Percentiles rank a stretch among this genome's conserved stretches.
Evolutionary conservation across 2,329 filamentous ascomycete genomes (phyloP).

Genomic region (Neonectria punicea): DNA sequence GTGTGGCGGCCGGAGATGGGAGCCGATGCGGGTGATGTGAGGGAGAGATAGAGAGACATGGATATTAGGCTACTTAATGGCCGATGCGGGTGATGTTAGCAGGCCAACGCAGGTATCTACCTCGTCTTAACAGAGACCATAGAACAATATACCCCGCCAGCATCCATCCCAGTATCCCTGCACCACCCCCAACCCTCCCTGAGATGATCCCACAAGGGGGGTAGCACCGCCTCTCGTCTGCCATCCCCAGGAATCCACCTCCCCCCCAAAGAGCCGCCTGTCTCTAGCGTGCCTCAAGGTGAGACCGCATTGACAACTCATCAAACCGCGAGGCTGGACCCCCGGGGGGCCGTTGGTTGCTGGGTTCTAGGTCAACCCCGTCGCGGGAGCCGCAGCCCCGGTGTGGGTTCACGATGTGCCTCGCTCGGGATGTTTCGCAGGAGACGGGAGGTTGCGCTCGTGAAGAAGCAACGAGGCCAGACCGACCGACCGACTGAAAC

Average conservation of each 20-base stretch:
- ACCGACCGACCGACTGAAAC: not conserved
- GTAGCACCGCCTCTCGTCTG: slow-evolving; percentile 1
- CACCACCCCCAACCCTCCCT: too few species aligned
- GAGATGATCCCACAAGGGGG: not conserved
- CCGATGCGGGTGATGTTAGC: not conserved
- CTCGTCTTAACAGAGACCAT: not conserved
- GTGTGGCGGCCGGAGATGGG: not conserved
- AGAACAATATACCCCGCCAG: too few species aligned
- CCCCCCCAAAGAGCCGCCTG: slow-evolving; percentile 23
- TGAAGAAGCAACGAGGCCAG: slow-evolving; percentile 24
- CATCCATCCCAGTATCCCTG: too few species aligned
- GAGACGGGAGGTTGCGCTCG: slow-evolving; percentile 16
- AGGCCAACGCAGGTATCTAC: not conserved
- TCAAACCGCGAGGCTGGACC: slow-evolving; percentile 30
- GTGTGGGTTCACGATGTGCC: slow-evolving; percentile 22
- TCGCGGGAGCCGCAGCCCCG: slow-evolving; percentile 11
- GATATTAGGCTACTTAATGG: not conserved
- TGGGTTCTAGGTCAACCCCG: slow-evolving; percentile 17
- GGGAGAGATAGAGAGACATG: too few species aligned
- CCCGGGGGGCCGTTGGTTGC: slow-evolving; percentile 5
- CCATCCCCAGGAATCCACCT: slow-evolving; percentile 23
- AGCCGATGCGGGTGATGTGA: not conserved
- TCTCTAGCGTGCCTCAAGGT: slow-evolving; percentile 34
- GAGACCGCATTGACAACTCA: slow-evolving; percentile 42
- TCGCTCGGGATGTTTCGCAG: slow-evolving; percentile 18